A percentile compares a stretch with the other conserved stretches of the same genome.
phyloP scores from a whole-genome alignment of 1,139 yeast species.

The Hansenula sp. region DNA sequence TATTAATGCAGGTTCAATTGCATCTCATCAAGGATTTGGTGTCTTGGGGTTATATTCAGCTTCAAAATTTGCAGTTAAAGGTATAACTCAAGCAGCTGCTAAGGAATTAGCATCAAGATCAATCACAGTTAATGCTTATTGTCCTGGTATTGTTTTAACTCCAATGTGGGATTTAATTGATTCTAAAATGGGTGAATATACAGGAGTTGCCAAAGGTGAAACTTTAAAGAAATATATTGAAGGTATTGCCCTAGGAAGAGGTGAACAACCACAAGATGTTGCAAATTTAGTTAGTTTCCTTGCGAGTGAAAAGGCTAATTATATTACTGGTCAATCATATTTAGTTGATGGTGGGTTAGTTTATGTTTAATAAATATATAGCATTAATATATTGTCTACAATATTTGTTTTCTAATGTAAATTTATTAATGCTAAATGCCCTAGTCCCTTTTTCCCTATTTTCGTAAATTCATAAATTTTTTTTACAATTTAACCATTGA shows the following conservation, averaged over 20 bases:
- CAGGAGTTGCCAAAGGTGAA: slow-evolving; percentile 20
- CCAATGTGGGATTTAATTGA: slow-evolving; percentile 27
- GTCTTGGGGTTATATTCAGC: slow-evolving; percentile 24
- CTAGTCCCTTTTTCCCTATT: not conserved
- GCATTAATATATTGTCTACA: too few species aligned
- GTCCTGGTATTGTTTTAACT: slow-evolving; percentile 28
- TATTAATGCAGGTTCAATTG: slow-evolving; percentile 27
- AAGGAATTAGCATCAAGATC: slow-evolving; percentile 23
- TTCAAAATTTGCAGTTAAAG: slow-evolving; percentile 27
- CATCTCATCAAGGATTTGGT: slow-evolving; percentile 21
- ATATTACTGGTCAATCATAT: slow-evolving; percentile 40
- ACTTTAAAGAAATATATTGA: slow-evolving; percentile 18
- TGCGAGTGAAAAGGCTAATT: slow-evolving; percentile 35
- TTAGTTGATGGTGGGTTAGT: slow-evolving; percentile 39
- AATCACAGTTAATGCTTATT: slow-evolving; percentile 25
- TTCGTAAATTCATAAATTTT: not conserved
- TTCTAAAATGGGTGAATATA: slow-evolving; percentile 16
- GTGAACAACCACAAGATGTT: slow-evolving; percentile 23
- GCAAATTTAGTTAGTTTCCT: slow-evolving; percentile 27
- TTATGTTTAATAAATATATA: slow-evolving; percentile 8
- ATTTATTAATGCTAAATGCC: not conserved
- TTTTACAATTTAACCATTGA: not conserved
- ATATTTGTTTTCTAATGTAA: too few species aligned
- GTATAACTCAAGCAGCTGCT: slow-evolving; percentile 28
- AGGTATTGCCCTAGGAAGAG: slow-evolving; percentile 22